These are phyloP conservation scores for Rubus parviflorus DNA, from an alignment of 306 rosid genomes.

Conservation along the genomic window DNA sequence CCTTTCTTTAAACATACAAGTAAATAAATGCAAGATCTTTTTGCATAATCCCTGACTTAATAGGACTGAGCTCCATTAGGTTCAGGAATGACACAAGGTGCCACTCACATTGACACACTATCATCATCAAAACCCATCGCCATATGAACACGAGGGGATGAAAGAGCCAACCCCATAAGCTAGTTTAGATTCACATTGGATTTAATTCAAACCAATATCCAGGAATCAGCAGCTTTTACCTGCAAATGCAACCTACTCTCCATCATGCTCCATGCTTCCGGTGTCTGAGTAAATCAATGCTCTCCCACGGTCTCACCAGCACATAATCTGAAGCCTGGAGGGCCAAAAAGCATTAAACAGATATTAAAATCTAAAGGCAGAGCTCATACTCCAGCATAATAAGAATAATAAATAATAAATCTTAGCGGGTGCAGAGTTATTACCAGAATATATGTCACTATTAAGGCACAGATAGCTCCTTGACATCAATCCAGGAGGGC, in stretches of 20 bases:
- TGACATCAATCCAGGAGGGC: conserved; percentile 79
- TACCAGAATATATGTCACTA: not conserved
- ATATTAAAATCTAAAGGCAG: not conserved
- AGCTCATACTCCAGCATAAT: not conserved
- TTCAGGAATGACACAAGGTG: not conserved
- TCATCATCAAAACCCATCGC: not conserved
- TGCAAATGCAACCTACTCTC: not conserved
- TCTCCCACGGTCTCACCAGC: not conserved
- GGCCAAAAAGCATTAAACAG: not conserved
- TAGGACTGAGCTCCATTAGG: not conserved
- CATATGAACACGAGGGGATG: not conserved
- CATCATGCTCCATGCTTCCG: not conserved
- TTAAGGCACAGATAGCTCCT: conserved; percentile 41
- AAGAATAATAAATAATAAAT: not conserved
- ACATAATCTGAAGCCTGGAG: not conserved
- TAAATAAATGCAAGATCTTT: not conserved
- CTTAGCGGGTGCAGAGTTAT: not conserved
- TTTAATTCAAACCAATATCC: not conserved
- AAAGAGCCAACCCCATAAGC: not conserved
- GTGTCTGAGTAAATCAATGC: not conserved
- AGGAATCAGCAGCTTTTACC: conserved; percentile 5
- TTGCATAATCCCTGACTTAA: not conserved
- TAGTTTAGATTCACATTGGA: not conserved
- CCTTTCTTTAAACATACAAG: not conserved
- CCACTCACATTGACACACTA: not conserved